Evolutionary conservation across 306 rosid genomes (phyloP).

Genomic region (Prunus mongolica): DNA sequence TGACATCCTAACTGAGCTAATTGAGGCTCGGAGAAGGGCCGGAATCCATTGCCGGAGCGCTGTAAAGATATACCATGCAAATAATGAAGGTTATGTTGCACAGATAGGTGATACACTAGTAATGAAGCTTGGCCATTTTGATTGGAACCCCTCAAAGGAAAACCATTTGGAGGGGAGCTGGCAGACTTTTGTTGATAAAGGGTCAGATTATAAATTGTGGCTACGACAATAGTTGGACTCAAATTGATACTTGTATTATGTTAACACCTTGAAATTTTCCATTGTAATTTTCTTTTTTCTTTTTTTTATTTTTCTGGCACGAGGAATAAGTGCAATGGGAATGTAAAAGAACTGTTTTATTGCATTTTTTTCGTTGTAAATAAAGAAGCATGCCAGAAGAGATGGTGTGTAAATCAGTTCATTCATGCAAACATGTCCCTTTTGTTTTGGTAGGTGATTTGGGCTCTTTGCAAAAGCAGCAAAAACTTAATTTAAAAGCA

Average conservation of each 20-base stretch:
- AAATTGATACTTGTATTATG: background rate
- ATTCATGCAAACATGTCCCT: background rate
- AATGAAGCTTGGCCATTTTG: slow-evolving; percentile 69
- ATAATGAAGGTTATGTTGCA: slow-evolving; percentile 74
- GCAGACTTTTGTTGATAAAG: slow-evolving; percentile 72
- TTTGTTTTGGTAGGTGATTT: background rate
- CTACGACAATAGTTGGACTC: slow-evolving; percentile 44
- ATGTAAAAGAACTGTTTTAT: background rate
- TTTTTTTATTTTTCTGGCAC: background rate
- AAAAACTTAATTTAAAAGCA: no score
- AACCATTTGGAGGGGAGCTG: slow-evolving; percentile 69
- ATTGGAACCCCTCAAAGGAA: slow-evolving; percentile 78
- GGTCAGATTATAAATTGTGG: slow-evolving; percentile 69
- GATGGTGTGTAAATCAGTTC: background rate
- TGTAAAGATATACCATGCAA: slow-evolving; percentile 64
- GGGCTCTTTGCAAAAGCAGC: background rate
- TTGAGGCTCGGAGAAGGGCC: slow-evolving; percentile 61
- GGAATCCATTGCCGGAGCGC: slow-evolving; percentile 74
- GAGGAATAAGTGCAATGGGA: slow-evolving; percentile 1
- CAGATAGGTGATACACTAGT: slow-evolving; percentile 62
- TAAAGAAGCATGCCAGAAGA: background rate
- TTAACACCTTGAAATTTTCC: background rate
- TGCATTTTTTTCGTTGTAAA: background rate
- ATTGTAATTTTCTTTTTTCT: background rate
- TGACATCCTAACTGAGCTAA: slow-evolving; percentile 52